Evolutionary conservation across 176 grass and related monocot species (phyloP).

Genomic region (Zea luxurians): DNA sequence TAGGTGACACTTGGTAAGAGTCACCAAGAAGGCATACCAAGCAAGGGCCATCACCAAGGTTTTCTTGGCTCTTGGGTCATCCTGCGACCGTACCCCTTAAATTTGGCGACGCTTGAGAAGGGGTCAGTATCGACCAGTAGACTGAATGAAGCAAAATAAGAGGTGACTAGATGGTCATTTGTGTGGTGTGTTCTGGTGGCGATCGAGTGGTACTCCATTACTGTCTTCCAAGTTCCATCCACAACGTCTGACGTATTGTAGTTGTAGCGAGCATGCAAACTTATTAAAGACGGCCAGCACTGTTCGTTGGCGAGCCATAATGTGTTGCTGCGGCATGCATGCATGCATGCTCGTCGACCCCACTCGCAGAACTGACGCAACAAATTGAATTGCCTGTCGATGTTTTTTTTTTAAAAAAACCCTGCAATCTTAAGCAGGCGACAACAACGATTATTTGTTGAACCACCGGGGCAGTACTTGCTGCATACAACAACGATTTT

Average conservation of each 20-base stretch:
- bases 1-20: no score
- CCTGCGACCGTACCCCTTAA: not conserved
- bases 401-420: not conserved
- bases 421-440: not conserved
- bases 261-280: not conserved
- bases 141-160: not conserved
- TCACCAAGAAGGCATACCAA: no score
- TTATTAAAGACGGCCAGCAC: conserved; percentile 6
- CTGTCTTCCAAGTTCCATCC: not conserved
- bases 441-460: not conserved
- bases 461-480: not conserved
- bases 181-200: not conserved
- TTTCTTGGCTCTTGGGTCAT: not conserved
- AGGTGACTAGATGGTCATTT: not conserved
- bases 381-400: conserved; percentile 13
- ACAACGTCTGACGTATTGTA: not conserved
- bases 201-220: not conserved
- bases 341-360: not conserved
- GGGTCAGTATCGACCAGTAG: not conserved
- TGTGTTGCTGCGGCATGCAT: not conserved
- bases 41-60: not conserved
- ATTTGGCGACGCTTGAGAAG: not conserved
- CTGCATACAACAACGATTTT: no score
- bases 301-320: conserved; percentile 37
- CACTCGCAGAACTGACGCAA: not conserved